Conservation (phyloP, 1,284 basidiomycete species). For the Takashimella tepidaria region DNA sequence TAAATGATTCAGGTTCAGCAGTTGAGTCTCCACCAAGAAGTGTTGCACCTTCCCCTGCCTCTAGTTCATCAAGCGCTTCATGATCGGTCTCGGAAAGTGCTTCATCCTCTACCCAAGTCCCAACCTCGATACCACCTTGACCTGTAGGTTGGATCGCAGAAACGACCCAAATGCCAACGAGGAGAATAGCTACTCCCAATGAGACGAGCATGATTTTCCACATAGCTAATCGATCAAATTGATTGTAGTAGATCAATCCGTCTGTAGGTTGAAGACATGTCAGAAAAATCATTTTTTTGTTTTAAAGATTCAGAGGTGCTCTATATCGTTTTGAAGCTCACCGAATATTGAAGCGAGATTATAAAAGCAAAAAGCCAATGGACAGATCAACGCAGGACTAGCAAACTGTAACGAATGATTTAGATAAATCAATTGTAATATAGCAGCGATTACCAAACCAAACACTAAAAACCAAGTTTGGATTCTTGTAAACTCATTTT, state of each 20-base stretch:
- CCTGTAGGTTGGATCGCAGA: conserved; percentile 46
- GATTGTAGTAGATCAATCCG: conserved; percentile 85
- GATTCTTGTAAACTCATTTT: conserved; percentile 72
- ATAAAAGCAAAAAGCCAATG: conserved; percentile 93
- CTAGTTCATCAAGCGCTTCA: conserved; percentile 16
- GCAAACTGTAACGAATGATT: conserved; percentile 82
- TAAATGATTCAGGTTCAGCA: conserved; percentile 14
- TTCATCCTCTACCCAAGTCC: conserved; percentile 46
- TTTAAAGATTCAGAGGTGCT: conserved; percentile 18
- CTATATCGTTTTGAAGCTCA: conserved; percentile 15
- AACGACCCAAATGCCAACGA: conserved; percentile 87
- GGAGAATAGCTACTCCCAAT: conserved; percentile 71
- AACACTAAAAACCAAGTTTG: conserved; percentile 42
- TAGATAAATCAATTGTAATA: conserved; percentile 72
- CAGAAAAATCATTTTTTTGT: conserved; percentile 1
- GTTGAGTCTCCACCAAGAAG: conserved; percentile 16
- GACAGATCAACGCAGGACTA: conserved; percentile 84
- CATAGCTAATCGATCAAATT: conserved; percentile 67
- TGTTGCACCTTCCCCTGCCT: conserved; percentile 21
- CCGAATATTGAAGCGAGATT: conserved; percentile 81
- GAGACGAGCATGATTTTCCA: conserved; percentile 68
- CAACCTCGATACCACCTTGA: conserved; percentile 45
- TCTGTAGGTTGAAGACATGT: too few species aligned
- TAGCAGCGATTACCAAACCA: conserved; percentile 34
- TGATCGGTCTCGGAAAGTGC: conserved; percentile 15